Evolutionary conservation across 768 basidiomycete genomes (phyloP).

Genomic region (Calocera viscosa): DNA sequence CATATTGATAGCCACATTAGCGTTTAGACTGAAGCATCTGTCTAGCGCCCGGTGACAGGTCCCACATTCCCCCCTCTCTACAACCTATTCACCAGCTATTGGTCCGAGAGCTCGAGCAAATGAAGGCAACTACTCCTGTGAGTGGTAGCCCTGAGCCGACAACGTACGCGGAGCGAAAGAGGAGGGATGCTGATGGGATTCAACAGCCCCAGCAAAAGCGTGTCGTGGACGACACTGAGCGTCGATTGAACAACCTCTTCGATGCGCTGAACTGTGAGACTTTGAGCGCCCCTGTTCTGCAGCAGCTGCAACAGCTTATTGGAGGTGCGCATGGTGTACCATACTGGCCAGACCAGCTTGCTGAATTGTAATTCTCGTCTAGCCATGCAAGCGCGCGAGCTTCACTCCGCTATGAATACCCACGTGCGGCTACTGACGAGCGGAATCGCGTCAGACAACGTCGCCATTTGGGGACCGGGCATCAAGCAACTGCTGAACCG

Average conservation of each 20-base stretch:
- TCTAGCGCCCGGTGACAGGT: constrained; percentile 76
- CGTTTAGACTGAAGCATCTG: not conserved
- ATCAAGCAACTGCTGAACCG: constrained; percentile 65
- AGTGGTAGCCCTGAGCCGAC: constrained; percentile 23
- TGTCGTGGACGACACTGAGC: constrained; percentile 73
- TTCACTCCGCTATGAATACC: constrained; percentile 61
- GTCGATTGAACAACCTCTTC: constrained; percentile 72
- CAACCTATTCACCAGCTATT: constrained; percentile 56
- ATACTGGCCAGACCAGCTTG: not conserved
- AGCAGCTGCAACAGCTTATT: constrained; percentile 56
- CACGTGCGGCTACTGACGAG: constrained; percentile 77
- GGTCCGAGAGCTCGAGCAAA: constrained; percentile 44
- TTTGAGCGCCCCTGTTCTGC: constrained; percentile 54
- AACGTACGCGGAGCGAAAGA: not conserved
- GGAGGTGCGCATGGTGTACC: constrained; percentile 43
- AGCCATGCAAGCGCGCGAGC: constrained; percentile 78
- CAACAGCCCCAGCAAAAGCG: constrained; percentile 67
- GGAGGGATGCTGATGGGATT: constrained; percentile 7
- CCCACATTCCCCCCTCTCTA: constrained; percentile 70
- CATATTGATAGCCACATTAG: not conserved
- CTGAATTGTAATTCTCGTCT: not conserved
- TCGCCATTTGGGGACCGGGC: constrained; percentile 77
- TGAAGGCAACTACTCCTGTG: constrained; percentile 69
- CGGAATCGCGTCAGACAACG: constrained; percentile 69
- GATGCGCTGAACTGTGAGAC: constrained; percentile 88